Base-by-base conservation (phyloP, 1,284 basidiomycete species). In the Austroboletus novae-zelandiae region DNA sequence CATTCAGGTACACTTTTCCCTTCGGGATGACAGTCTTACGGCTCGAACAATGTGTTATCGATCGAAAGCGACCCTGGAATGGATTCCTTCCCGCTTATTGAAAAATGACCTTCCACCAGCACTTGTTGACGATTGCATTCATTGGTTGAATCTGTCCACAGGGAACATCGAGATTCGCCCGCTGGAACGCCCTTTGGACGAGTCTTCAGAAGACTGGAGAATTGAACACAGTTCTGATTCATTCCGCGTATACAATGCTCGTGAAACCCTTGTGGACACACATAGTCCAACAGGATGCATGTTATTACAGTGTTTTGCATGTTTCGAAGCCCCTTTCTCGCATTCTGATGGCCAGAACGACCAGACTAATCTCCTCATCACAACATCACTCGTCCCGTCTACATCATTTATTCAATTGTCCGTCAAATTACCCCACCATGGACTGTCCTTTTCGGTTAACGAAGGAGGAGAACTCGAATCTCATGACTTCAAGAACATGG, bases 361-460 rank as follows among this genome's bases (percentile, higher is more conserved):
- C 13, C 4, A 5, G 23, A 23, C 23, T 23, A 60, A 70, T 48
- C 55, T 77, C 3, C 52, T 62, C 25, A 39, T 72, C 35, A 62
- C 45, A 0, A 40, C 48, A 13, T 23, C 23, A 23, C 23, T 23
- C 23, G 23, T 23, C 27, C 44, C 47, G 5, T 36, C 14, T 2
- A 30, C 8, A 40, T 40, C 32, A 6, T 13, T 3, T 4, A 29
- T 9, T 37, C 35, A 4, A 60, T 7, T 66, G 68, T 29, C 71
- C 60, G 44, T 68, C 70, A 4, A 59, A 69, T 29, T 80, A 5
- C 74, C 76, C n/a, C 71, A 74, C n/a, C 17, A 37, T 18, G 35
- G 15, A 3, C 15, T 37, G 5, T 9, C 17, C 6, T 37, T 37
- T 18, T 37, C 17, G n/a, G 17, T 37, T 6, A 37, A 37, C 9